Conservation (phyloP, 306 rosid species). For the Senna tora region DNA sequence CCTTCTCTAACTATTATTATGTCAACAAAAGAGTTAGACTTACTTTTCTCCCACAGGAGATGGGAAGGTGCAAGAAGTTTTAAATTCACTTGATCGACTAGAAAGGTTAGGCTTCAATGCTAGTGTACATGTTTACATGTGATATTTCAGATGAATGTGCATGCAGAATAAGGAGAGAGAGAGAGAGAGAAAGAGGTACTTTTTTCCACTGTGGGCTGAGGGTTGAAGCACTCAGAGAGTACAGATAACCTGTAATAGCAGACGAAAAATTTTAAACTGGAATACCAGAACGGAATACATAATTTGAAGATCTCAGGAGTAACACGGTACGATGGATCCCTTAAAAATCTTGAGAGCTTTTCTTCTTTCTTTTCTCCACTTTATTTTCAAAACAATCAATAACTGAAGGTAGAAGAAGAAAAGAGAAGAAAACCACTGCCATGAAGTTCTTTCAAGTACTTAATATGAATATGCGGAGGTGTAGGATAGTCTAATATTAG, state of each 20-base stretch:
- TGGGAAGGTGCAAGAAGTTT: not conserved
- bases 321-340: conserved; percentile 7
- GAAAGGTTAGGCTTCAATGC: not conserved
- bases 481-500: not conserved
- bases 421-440: conserved; percentile 31
- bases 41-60: not conserved
- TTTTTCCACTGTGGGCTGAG: conserved; percentile 74
- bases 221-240: conserved; percentile 89
- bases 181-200: conserved; percentile 49
- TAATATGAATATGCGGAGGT: conserved; percentile 11
- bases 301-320: conserved; percentile 3
- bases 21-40: conserved; percentile 9
- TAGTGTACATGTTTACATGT: not conserved
- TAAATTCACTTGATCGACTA: conserved; percentile 5
- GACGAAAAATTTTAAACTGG: conserved; percentile 26
- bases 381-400: conserved; percentile 9
- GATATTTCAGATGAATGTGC: not conserved
- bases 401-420: conserved; percentile 28
- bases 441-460: conserved; percentile 29
- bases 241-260: conserved; percentile 75
- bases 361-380: not conserved
- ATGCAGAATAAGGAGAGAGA: conserved; percentile 32
- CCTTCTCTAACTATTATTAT: not conserved
- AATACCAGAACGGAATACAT: conserved; percentile 19
- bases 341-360: conserved; percentile 19